Percentiles rank a stretch among this genome's conserved stretches.
Evolutionary conservation across 2,329 filamentous ascomycete species (phyloP).

Genomic region (Xylariomycetidae sp.): DNA sequence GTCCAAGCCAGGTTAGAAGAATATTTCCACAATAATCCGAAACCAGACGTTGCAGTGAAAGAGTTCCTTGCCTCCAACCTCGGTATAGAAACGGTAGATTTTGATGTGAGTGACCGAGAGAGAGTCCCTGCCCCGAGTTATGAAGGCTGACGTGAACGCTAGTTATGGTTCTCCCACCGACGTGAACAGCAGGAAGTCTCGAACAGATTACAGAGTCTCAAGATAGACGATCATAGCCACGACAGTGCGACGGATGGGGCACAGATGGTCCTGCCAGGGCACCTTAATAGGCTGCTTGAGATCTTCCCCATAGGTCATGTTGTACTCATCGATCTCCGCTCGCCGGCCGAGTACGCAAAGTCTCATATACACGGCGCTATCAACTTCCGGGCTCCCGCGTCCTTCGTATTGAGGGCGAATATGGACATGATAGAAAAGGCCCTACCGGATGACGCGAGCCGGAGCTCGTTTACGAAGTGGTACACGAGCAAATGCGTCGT

Average conservation of each 20-base stretch:
- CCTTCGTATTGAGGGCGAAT: constrained; percentile 42
- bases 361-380: constrained; percentile 50
- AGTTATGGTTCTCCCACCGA: constrained; percentile 51
- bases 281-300: constrained; percentile 46
- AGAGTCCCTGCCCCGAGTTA: no score
- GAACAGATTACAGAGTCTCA: constrained; percentile 40
- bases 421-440: constrained; percentile 48
- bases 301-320: constrained; percentile 42
- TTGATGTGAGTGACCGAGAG: constrained; percentile 35
- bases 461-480: constrained; percentile 42
- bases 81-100: constrained; percentile 45
- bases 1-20: constrained; percentile 47
- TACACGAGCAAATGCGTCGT: constrained; percentile 43
- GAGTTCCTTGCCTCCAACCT: constrained; percentile 52
- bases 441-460: constrained; percentile 44
- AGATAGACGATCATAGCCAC: constrained; percentile 31
- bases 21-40: constrained; percentile 44
- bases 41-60: constrained; percentile 45
- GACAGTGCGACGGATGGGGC: constrained; percentile 27
- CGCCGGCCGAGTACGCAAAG: constrained; percentile 40
- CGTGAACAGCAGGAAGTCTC: constrained; percentile 43
- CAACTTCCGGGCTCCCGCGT: constrained; percentile 46
- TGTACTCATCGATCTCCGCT: constrained; percentile 47
- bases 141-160: constrained; percentile 10
- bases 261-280: constrained; percentile 47